Conservation (phyloP, 2,329 filamentous ascomycete species). For the Cladosporium sp. region DNA sequence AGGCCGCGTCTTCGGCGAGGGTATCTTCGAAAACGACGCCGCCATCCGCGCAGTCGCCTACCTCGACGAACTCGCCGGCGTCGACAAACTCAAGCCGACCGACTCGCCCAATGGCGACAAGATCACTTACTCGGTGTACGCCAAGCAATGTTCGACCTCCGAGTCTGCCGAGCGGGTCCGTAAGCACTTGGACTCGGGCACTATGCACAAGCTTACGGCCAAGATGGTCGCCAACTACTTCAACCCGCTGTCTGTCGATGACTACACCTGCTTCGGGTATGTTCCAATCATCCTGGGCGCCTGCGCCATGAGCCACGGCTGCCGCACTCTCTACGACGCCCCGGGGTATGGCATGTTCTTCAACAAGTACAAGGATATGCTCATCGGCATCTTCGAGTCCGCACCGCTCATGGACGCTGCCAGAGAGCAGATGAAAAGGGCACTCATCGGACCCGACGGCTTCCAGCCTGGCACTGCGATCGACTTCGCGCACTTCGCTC, state of each 20-base stretch:
- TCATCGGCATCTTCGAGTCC: background rate
- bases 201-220: constrained; percentile 19
- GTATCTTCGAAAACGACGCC: constrained; percentile 11
- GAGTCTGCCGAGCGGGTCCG: constrained; percentile 17
- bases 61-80: constrained; percentile 7
- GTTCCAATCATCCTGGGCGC: constrained; percentile 11
- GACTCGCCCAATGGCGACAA: constrained; percentile 16
- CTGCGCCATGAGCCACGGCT: constrained; percentile 15
- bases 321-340: background rate
- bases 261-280: constrained; percentile 19
- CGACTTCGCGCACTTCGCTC: constrained; percentile 8
- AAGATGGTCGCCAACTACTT: constrained; percentile 24
- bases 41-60: constrained; percentile 5
- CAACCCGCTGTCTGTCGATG: constrained; percentile 19
- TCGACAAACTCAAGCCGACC: background rate
- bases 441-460: background rate
- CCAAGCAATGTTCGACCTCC: constrained; percentile 12
- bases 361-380: constrained; percentile 5
- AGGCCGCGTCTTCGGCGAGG: constrained; percentile 5
- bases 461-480: constrained; percentile 4
- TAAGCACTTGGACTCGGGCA: constrained; percentile 23
- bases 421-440: constrained; percentile 9
- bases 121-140: constrained; percentile 24
- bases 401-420: constrained; percentile 8
- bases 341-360: background rate